Base-by-base conservation (phyloP, 2,329 filamentous ascomycete species). In the Colletotrichum theobromicola region DNA sequence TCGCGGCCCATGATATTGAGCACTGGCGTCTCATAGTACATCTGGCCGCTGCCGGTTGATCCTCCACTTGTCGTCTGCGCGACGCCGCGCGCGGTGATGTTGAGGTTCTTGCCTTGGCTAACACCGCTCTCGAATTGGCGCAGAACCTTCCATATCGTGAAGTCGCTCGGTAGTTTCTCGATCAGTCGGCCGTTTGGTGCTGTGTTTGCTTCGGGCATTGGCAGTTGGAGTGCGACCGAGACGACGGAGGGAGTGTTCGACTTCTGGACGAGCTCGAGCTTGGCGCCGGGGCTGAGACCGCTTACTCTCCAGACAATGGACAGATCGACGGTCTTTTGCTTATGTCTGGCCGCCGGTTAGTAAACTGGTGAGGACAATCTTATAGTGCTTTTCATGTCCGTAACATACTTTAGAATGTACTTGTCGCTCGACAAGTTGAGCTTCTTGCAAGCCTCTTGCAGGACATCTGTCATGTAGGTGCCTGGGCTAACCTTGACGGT, bases 21-120 rank as follows among this genome's bases (percentile, higher is more conserved):
- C 18, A 95, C 92, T 0, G 97, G 97, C 77, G 92, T 93, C 84
- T 98, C 95, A 80, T 98, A 98, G 83, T 93, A 94, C 66, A 99
- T 85, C 81, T 96, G 92, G 7, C 96, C 96, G 35, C 93, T 91
- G 16, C 90, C 90, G 12, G 82, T 84, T 32, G 87, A 88, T 7
- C 87, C 83, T 7, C 88, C 90, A 74, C 85, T 87, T 46, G 84
- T 86, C 18, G 89, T 90, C 75, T 91, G 88, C 0, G 95, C 93
- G n/a, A 94, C 88, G 4, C 93, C 95, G 75, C 96, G 89, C 16
- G 93, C 95, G 0, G 97, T 98, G 78, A 99, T 91, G 82, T 98
- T 98, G 77, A 94, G 86, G 70, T 87, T 91, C 68, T 85, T 87
- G 10, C 89, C 89, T 72, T 88, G 87, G 63, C 88, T 90, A 28